These are phyloP conservation scores for Xerocomellus intermedius DNA, from an alignment of 768 basidiomycete genomes.

Conservation along the genomic window DNA sequence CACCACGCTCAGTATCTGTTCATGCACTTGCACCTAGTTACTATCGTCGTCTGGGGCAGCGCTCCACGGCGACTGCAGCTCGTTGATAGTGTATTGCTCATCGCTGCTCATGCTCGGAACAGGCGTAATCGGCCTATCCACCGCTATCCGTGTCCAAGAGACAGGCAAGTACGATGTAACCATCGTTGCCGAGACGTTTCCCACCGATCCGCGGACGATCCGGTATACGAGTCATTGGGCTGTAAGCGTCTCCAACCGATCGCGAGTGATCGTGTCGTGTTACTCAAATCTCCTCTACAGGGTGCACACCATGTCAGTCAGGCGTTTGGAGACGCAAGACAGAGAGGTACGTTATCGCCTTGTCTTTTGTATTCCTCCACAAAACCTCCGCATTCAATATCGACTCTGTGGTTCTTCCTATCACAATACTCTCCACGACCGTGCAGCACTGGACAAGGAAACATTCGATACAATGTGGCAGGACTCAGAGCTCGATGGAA, in stretches of 20 bases:
- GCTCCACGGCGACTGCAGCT: too few relatives aligned
- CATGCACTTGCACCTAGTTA: neutral
- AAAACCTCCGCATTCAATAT: neutral
- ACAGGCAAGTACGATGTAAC: conserved; percentile 60
- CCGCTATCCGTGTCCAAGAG: conserved; percentile 69
- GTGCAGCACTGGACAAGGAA: conserved; percentile 61
- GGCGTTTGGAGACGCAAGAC: conserved; percentile 47
- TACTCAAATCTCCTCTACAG: conserved; percentile 35
- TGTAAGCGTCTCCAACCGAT: conserved; percentile 39
- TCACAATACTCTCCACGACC: neutral
- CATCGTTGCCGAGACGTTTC: conserved; percentile 68
- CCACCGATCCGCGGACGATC: conserved; percentile 70
- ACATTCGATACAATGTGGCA: conserved; percentile 78
- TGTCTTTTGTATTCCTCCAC: neutral
- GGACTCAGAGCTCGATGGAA: conserved; percentile 56
- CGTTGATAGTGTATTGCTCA: too few relatives aligned
- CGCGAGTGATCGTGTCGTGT: neutral
- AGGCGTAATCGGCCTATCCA: conserved; percentile 81
- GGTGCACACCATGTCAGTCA: conserved; percentile 78
- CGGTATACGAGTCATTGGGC: conserved; percentile 83
- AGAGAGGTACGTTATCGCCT: conserved; percentile 46
- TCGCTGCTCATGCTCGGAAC: neutral
- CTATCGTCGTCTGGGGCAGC: neutral
- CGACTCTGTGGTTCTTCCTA: neutral
- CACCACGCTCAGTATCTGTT: neutral